phyloP scores from a whole-genome alignment of 2,329 filamentous ascomycete species.

The Colletotrichum aenigma region DNA sequence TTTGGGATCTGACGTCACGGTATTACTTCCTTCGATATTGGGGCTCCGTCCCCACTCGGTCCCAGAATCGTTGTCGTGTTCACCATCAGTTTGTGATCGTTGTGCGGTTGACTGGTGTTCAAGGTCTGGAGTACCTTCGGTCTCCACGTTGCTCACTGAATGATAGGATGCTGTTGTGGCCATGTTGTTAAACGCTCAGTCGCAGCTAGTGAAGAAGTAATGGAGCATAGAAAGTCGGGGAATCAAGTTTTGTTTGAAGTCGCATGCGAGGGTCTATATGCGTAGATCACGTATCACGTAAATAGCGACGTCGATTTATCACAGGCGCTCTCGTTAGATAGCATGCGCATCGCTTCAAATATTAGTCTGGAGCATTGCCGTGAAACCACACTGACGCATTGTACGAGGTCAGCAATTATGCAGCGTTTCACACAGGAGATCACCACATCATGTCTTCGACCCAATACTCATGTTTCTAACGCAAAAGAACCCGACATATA shows the following conservation, averaged over 20 bases:
- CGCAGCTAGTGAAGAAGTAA: too few species aligned
- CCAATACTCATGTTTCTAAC: fast-evolving
- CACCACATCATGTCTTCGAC: fast-evolving
- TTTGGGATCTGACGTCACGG: fast-evolving
- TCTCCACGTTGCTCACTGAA: background rate
- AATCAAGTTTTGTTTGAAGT: too few species aligned
- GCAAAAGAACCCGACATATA: fast-evolving
- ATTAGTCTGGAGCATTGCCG: too few species aligned
- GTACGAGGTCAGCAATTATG: too few species aligned
- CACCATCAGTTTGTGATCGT: background rate
- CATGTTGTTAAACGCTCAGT: background rate
- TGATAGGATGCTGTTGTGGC: background rate
- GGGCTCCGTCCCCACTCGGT: background rate
- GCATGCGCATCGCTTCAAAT: too few species aligned
- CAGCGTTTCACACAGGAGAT: too few species aligned
- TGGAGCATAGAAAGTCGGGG: too few species aligned
- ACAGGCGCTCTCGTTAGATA: too few species aligned
- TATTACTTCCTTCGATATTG: background rate
- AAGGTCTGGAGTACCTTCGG: background rate
- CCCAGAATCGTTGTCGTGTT: background rate
- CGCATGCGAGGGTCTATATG: too few species aligned
- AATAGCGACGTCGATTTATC: too few species aligned
- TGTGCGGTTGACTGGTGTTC: background rate
- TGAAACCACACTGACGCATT: too few species aligned
- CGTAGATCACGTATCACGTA: too few species aligned